A percentile compares a stretch with the other conserved stretches of the same genome.
Conservation (phyloP, 2,329 filamentous ascomycete genomes). For the Akanthomyces uredinophilus region DNA sequence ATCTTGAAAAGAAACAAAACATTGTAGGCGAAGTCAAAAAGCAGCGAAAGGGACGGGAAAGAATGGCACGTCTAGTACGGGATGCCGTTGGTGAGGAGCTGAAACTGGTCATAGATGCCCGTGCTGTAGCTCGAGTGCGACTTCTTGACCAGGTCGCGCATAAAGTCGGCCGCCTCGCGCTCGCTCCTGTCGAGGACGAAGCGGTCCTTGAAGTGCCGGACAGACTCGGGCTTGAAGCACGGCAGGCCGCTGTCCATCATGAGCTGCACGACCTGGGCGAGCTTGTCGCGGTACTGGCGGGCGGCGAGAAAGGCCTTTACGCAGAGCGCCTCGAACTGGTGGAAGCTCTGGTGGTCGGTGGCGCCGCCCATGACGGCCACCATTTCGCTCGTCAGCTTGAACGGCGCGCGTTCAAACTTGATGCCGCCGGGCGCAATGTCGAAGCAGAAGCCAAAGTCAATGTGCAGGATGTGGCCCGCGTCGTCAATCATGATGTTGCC, state of each 20-base stretch:
- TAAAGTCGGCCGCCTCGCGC: conserved; percentile 89
- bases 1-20: not conserved
- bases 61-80: conserved; percentile 59
- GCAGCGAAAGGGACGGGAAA: not conserved
- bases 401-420: conserved; percentile 94
- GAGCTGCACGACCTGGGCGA: conserved; percentile 81
- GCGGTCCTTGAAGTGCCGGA: conserved; percentile 84
- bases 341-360: conserved; percentile 79
- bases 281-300: conserved; percentile 79
- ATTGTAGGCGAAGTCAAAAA: not conserved
- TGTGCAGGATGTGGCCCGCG: conserved; percentile 93
- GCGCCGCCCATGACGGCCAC: conserved; percentile 96
- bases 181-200: conserved; percentile 92
- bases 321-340: conserved; percentile 93
- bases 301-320: conserved; percentile 91
- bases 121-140: conserved; percentile 89
- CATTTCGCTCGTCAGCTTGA: conserved; percentile 98
- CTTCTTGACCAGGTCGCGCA: conserved; percentile 82
- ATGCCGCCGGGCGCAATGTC: conserved; percentile 96
- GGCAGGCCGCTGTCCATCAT: conserved; percentile 97
- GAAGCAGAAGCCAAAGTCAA: conserved; percentile 99
- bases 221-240: conserved; percentile 95
- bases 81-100: conserved; percentile 94
- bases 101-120: conserved; percentile 95
- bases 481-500: conserved; percentile 99